phyloP scores from a whole-genome alignment of 495 filamentous ascomycete genomes.

The Penicillium samsonianum region DNA sequence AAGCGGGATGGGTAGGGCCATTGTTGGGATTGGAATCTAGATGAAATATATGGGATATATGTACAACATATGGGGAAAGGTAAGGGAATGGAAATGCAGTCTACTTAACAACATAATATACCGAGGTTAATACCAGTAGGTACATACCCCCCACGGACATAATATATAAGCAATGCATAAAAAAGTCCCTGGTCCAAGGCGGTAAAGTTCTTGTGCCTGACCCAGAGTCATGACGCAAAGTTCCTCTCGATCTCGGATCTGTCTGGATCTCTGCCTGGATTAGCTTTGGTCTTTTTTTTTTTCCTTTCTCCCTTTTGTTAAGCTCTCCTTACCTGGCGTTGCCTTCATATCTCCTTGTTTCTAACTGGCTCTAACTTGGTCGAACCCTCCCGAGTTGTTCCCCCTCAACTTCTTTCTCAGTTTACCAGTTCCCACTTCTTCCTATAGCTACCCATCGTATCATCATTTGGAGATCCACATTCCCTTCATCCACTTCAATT shows the following conservation, averaged over 20 bases:
- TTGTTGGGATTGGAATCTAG: background rate
- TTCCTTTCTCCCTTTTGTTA: constrained; percentile 5
- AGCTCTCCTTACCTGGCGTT: background rate
- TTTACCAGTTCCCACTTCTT: constrained; percentile 10
- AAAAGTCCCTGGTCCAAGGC: background rate
- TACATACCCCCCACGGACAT: background rate
- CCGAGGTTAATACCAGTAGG: background rate
- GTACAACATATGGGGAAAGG: no score
- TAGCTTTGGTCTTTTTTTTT: constrained; percentile 6
- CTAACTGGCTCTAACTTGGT: background rate
- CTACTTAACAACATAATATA: background rate
- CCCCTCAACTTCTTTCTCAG: constrained; percentile 9
- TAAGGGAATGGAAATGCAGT: no score
- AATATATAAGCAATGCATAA: background rate
- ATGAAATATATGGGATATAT: background rate
- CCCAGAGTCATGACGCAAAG: constrained; percentile 41
- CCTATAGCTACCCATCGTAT: constrained; percentile 7
- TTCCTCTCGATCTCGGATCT: constrained; percentile 16
- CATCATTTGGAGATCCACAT: constrained; percentile 11
- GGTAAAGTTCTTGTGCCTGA: constrained; percentile 15
- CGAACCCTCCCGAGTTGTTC: constrained; percentile 11
- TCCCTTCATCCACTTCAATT: constrained; percentile 19
- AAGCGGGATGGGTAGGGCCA: constrained; percentile 50
- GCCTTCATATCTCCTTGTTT: constrained; percentile 12
- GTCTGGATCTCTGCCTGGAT: background rate